A percentile compares a stretch with the other conserved stretches of the same genome.
Conservation (phyloP, 345 rosid genomes). For the Eucalyptus polyanthemos region DNA sequence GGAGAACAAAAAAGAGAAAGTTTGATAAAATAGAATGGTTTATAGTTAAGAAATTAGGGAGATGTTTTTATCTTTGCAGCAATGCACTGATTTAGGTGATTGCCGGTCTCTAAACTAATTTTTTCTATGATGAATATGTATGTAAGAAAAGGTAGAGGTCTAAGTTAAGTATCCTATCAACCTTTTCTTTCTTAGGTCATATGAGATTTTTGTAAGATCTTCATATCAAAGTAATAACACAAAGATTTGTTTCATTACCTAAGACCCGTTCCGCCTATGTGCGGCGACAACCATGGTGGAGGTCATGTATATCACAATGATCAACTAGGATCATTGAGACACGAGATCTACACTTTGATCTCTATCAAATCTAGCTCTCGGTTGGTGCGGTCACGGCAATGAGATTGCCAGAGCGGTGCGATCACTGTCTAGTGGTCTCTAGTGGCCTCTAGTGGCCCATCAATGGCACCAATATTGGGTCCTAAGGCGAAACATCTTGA, state of each 20-base stretch:
- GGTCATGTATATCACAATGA: background rate
- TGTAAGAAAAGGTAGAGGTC: background rate
- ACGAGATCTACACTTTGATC: background rate
- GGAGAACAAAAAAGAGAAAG: background rate
- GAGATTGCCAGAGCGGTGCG: background rate
- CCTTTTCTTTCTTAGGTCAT: background rate
- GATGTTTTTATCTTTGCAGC: background rate
- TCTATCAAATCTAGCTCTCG: background rate
- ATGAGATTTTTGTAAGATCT: background rate
- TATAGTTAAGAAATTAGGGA: background rate
- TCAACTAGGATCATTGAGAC: background rate
- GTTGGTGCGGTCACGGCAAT: background rate
- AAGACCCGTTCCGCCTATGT: background rate
- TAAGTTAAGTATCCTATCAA: background rate
- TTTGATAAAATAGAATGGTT: background rate
- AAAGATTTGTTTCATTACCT: background rate
- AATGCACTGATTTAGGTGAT: background rate
- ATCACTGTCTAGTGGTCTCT: background rate
- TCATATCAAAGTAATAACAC: background rate
- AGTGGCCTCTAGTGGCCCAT: background rate
- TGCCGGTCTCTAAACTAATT: background rate
- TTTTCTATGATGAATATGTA: background rate
- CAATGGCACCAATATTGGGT: background rate
- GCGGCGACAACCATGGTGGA: background rate
- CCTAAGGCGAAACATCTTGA: background rate